phyloP scores from a whole-genome alignment of 75 land plant genomes.

The Larix kaempferi region DNA sequence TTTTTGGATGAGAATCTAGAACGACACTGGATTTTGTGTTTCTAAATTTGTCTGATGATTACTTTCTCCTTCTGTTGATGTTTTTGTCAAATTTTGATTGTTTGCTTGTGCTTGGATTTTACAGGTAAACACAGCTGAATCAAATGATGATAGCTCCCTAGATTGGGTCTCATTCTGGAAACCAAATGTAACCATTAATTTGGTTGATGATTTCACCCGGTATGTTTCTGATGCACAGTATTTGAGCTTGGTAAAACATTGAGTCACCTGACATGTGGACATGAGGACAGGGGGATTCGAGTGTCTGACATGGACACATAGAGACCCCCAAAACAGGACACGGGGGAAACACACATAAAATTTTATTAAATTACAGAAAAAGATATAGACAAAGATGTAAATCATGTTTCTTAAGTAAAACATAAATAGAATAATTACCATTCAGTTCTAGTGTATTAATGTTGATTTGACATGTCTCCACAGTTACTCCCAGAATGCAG shows the following conservation, averaged over 20 bases:
- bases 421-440: no score
- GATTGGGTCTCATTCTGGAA: conserved; percentile 93
- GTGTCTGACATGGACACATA: no score
- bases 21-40: background rate
- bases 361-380: no score
- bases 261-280: no score
- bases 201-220: conserved; percentile 94
- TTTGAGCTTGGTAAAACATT: no score
- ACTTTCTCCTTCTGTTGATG: background rate
- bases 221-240: conserved; percentile 16
- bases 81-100: background rate
- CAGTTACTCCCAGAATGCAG: conserved; percentile 65
- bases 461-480: conserved; percentile 10
- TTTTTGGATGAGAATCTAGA: background rate
- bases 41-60: background rate
- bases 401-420: no score
- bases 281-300: no score
- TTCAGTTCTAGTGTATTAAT: background rate
- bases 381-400: no score
- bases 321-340: no score
- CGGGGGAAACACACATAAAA: no score
- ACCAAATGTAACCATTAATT: conserved; percentile 92
- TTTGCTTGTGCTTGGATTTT: conserved; percentile 2
- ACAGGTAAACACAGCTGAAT: conserved; percentile 26
- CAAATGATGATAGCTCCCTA: conserved; percentile 36